Conservation (phyloP, 148 eudicot species). For the Rhododendron simsii region DNA sequence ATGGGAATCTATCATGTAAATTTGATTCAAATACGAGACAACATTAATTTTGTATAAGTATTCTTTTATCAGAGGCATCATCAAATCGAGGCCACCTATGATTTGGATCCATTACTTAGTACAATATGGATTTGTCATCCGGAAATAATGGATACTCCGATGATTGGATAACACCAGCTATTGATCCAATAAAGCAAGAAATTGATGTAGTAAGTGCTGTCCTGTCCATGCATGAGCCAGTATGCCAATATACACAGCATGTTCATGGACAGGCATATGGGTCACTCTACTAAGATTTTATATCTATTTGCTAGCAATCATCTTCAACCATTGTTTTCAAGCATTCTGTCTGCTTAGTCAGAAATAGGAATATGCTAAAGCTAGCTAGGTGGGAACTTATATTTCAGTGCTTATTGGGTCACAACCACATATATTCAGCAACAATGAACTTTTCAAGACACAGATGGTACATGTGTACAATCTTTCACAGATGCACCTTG, state of each 20-base stretch:
- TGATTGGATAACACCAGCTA: slow-evolving; percentile 34
- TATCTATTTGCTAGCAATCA: neutral
- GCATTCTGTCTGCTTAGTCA: neutral
- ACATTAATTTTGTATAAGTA: neutral
- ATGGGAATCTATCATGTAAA: neutral
- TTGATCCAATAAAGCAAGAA: slow-evolving; percentile 25
- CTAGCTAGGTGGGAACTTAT: neutral
- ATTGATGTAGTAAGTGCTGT: slow-evolving; percentile 45
- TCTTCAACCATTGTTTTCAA: neutral
- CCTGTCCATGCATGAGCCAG: neutral
- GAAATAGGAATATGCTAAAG: neutral
- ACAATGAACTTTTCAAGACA: neutral
- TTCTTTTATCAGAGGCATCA: neutral
- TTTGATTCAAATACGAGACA: neutral
- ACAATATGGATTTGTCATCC: slow-evolving; percentile 20
- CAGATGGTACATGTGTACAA: neutral
- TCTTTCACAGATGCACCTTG: neutral
- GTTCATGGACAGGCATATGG: neutral
- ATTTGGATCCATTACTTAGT: neutral
- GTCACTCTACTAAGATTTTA: neutral
- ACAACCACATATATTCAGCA: neutral
- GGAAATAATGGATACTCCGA: slow-evolving; percentile 24
- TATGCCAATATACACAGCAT: neutral
- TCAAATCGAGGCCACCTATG: neutral
- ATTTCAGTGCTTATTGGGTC: neutral